phyloP scores from a whole-genome alignment of 1,284 basidiomycete species.

The Xerocomus amazonicus region DNA sequence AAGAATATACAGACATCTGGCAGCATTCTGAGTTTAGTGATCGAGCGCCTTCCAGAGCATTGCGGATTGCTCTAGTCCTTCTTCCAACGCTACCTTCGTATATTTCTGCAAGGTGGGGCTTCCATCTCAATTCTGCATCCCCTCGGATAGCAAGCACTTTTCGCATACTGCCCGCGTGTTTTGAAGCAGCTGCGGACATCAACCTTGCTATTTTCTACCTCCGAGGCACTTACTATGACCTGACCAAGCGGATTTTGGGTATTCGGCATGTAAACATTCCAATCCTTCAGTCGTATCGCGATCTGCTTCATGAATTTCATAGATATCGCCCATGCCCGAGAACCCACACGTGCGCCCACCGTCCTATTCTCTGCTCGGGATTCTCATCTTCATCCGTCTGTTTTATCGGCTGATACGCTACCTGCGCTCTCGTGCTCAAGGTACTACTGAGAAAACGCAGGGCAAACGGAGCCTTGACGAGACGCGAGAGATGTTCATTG shows the following conservation, averaged over 20 bases:
- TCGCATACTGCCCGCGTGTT: conserved; percentile 41
- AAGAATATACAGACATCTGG: conserved; percentile 90
- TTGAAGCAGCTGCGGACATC: conserved; percentile 63
- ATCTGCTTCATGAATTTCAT: conserved; percentile 4
- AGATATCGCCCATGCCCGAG: conserved; percentile 73
- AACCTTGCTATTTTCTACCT: conserved; percentile 85
- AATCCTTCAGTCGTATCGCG: not conserved
- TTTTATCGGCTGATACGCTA: conserved; percentile 56
- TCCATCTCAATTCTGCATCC: conserved; percentile 35
- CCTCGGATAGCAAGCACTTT: conserved; percentile 36
- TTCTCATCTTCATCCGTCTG: conserved; percentile 70
- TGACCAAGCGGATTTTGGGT: conserved; percentile 68
- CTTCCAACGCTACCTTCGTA: conserved; percentile 64
- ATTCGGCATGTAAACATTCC: conserved; percentile 62
- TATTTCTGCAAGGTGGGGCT: conserved; percentile 50
- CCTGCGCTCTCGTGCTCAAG: conserved; percentile 33
- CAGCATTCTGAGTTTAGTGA: conserved; percentile 49
- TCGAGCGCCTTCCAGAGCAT: conserved; percentile 40
- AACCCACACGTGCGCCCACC: conserved; percentile 71
- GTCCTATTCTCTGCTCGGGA: conserved; percentile 82
- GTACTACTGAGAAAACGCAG: conserved; percentile 27
- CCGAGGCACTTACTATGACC: conserved; percentile 74
- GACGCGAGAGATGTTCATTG: conserved; percentile 56
- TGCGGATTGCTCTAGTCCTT: conserved; percentile 57
- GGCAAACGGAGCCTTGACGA: conserved; percentile 33